phyloP scores from a whole-genome alignment of 2,329 filamentous ascomycete species.

The Botrytis squamosa region DNA sequence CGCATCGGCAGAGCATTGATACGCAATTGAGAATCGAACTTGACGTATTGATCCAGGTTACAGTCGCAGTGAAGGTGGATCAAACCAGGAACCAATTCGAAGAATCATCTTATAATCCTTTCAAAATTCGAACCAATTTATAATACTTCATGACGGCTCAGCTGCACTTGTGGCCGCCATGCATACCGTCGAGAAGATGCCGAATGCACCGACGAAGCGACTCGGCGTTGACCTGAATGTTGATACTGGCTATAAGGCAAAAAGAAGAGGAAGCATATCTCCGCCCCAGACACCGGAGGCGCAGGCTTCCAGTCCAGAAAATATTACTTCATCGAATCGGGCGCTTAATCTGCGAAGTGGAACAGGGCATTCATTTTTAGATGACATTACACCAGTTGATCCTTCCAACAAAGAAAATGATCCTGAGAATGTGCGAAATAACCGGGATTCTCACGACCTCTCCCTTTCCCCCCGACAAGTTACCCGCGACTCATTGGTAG shows the following conservation, averaged over 20 bases:
- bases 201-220: conserved; percentile 33
- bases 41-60: not conserved
- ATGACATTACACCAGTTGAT: conserved; percentile 40
- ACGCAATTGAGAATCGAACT: not conserved
- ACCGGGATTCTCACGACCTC: conserved; percentile 65
- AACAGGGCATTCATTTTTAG: conserved; percentile 38
- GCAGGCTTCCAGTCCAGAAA: conserved; percentile 31
- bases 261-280: conserved; percentile 30
- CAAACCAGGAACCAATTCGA: not conserved
- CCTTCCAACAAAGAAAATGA: conserved; percentile 33
- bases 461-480: conserved; percentile 74
- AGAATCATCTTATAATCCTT: conserved; percentile 4
- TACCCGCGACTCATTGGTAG: conserved; percentile 85
- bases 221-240: conserved; percentile 35
- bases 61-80: not conserved
- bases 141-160: conserved; percentile 25
- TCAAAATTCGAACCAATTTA: not conserved
- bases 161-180: conserved; percentile 27
- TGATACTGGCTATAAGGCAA: conserved; percentile 36
- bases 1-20: conserved; percentile 1
- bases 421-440: conserved; percentile 23
- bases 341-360: conserved; percentile 34
- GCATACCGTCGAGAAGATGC: conserved; percentile 35
- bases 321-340: conserved; percentile 29
- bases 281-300: conserved; percentile 35